phyloP scores from a whole-genome alignment of 2,329 filamentous ascomycete genomes.

The Sarocladium strictum region DNA sequence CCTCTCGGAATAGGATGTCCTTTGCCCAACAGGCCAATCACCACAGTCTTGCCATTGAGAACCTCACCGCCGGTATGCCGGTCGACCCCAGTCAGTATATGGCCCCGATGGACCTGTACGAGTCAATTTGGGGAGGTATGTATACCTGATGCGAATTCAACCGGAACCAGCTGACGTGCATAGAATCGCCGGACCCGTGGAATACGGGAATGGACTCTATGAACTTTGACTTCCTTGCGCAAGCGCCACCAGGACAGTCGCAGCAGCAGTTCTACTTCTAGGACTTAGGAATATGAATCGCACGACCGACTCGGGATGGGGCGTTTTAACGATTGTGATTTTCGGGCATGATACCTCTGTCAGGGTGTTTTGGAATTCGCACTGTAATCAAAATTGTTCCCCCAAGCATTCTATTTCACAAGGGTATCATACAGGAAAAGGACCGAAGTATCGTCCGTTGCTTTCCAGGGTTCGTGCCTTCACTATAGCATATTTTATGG shows the following conservation, averaged over 20 bases:
- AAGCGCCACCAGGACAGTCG: slow-evolving; percentile 49
- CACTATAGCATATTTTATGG: no score
- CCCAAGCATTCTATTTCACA: neutral
- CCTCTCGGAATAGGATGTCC: slow-evolving; percentile 22
- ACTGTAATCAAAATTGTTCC: neutral
- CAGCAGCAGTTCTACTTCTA: slow-evolving; percentile 55
- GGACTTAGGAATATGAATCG: neutral
- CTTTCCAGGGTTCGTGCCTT: neutral
- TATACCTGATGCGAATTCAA: slow-evolving; percentile 14
- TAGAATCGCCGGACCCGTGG: slow-evolving; percentile 55
- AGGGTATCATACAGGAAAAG: no score
- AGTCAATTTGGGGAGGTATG: slow-evolving; percentile 63
- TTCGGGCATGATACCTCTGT: neutral
- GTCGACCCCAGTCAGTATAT: slow-evolving; percentile 54
- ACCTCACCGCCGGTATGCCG: slow-evolving; percentile 33
- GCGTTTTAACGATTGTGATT: neutral
- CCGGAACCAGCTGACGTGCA: slow-evolving; percentile 3
- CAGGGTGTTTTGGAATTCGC: no score
- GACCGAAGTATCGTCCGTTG: no score
- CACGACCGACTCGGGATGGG: neutral
- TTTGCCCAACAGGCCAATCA: slow-evolving; percentile 31
- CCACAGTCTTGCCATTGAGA: slow-evolving; percentile 31
- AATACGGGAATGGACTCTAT: slow-evolving; percentile 49
- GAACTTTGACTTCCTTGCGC: slow-evolving; percentile 56
- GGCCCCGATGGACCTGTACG: slow-evolving; percentile 62